Conservation (phyloP, 2,329 filamentous ascomycete genomes). For the Alternaria burnsii region DNA sequence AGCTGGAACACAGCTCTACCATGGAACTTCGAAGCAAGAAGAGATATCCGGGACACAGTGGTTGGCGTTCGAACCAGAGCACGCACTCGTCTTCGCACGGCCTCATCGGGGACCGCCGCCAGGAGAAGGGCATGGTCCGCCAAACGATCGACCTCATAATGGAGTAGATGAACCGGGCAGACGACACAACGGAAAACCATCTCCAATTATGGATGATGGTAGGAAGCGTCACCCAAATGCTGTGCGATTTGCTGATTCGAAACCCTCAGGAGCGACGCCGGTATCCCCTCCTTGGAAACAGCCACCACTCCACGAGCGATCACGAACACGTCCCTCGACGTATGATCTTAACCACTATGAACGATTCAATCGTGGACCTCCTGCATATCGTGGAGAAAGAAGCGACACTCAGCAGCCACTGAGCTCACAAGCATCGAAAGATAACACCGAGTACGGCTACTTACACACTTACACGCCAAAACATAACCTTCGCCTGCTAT, state of each 20-base stretch:
- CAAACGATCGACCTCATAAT: not conserved
- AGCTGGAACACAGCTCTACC: conserved; percentile 71
- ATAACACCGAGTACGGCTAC: conserved; percentile 58
- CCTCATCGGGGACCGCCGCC: conserved; percentile 14
- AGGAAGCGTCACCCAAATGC: not conserved
- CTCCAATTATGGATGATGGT: not conserved
- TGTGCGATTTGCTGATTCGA: not conserved
- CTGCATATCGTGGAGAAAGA: not conserved
- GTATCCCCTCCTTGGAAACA: not conserved
- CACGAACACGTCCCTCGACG: not conserved
- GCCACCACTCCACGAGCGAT: not conserved
- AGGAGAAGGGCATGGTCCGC: conserved; percentile 6
- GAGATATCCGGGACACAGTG: conserved; percentile 64
- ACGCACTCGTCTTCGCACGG: conserved; percentile 67
- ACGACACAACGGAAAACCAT: not conserved
- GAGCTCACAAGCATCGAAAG: not conserved
- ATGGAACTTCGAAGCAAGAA: conserved; percentile 62
- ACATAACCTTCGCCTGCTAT: conserved; percentile 67
- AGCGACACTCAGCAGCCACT: conserved; percentile 17
- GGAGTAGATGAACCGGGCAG: not conserved
- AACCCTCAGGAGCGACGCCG: not conserved
- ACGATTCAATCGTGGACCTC: not conserved
- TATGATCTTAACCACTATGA: not conserved
- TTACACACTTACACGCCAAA: conserved; percentile 72
- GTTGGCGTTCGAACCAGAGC: conserved; percentile 80